phyloP scores from a whole-genome alignment of 768 basidiomycete species.

The Cantharellus cinnabarinus region DNA sequence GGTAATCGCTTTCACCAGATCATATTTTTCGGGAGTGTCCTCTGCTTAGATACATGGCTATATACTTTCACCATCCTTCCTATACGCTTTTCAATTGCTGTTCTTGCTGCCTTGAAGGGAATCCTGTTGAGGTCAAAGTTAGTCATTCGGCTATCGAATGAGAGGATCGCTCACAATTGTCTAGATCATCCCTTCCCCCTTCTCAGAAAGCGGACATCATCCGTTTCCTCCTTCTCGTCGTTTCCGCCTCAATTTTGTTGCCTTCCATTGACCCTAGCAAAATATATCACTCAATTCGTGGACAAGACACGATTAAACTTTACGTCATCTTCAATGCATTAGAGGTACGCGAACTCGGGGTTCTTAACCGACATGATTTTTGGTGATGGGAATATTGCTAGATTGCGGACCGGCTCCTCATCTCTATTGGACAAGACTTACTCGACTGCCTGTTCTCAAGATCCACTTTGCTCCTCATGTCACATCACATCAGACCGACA shows the following conservation, averaged over 20 bases:
- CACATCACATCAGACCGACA: constrained; percentile 38
- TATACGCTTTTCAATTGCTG: constrained; percentile 57
- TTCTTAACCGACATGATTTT: background rate
- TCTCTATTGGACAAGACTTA: constrained; percentile 94
- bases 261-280: constrained; percentile 88
- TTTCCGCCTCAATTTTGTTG: constrained; percentile 53
- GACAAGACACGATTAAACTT: constrained; percentile 95
- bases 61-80: constrained; percentile 97
- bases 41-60: constrained; percentile 92
- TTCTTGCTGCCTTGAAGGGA: constrained; percentile 21
- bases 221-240: constrained; percentile 51
- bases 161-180: background rate
- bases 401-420: constrained; percentile 89
- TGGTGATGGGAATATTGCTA: constrained; percentile 16
- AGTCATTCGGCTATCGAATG: constrained; percentile 16
- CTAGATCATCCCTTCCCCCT: constrained; percentile 38
- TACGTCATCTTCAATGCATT: constrained; percentile 98
- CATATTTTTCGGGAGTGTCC: constrained; percentile 73
- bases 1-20: constrained; percentile 30
- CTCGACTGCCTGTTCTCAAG: constrained; percentile 90
- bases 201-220: constrained; percentile 87
- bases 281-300: constrained; percentile 93
- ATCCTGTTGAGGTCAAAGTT: constrained; percentile 24
- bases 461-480: constrained; percentile 61
- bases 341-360: constrained; percentile 36